Evolutionary conservation across 352 stramenopile genomes (phyloP).

Genomic region (Elongisporangium senticosum): DNA sequence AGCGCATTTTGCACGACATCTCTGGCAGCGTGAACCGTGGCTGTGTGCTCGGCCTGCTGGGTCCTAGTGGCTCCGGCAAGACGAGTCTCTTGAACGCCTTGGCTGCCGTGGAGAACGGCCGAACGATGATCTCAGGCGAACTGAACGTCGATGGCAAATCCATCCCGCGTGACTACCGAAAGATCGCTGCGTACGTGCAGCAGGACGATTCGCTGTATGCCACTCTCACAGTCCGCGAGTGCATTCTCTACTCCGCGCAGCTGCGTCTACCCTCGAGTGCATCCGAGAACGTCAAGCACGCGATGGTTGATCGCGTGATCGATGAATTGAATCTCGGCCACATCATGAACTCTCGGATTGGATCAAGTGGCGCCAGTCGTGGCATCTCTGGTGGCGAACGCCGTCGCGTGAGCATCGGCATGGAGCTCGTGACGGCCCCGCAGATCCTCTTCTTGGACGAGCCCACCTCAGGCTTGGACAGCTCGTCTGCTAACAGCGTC

Average conservation of each 20-base stretch:
- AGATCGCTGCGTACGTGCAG: conserved; percentile 82
- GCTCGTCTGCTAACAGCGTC: conserved; percentile 85
- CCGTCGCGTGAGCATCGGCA: conserved; percentile 90
- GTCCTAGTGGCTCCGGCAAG: conserved; percentile 77
- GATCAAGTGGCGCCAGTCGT: conserved; percentile 41
- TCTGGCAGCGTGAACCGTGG: conserved; percentile 46
- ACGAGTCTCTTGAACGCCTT: conserved; percentile 80
- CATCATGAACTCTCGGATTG: conserved; percentile 56
- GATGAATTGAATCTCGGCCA: conserved; percentile 68
- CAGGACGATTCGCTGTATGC: conserved; percentile 82
- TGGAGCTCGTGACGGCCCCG: conserved; percentile 89
- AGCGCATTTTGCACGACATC: conserved; percentile 57
- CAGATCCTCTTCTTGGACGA: conserved; percentile 90
- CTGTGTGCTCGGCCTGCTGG: conserved; percentile 64
- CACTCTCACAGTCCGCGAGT: conserved; percentile 82
- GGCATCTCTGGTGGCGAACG: conserved; percentile 92
- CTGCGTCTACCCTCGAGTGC: conserved; percentile 51
- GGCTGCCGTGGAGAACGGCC: conserved; percentile 63
- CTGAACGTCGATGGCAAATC: conserved; percentile 56
- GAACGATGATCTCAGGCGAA: conserved; percentile 39
- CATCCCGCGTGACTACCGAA: conserved; percentile 54
- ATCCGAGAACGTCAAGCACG: conserved; percentile 46
- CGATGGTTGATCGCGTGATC: conserved; percentile 68
- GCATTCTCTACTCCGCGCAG: conserved; percentile 77
- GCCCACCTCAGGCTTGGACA: conserved; percentile 91